Base-by-base conservation (phyloP, 1,284 basidiomycete genomes). In the Abortiporus biennis region DNA sequence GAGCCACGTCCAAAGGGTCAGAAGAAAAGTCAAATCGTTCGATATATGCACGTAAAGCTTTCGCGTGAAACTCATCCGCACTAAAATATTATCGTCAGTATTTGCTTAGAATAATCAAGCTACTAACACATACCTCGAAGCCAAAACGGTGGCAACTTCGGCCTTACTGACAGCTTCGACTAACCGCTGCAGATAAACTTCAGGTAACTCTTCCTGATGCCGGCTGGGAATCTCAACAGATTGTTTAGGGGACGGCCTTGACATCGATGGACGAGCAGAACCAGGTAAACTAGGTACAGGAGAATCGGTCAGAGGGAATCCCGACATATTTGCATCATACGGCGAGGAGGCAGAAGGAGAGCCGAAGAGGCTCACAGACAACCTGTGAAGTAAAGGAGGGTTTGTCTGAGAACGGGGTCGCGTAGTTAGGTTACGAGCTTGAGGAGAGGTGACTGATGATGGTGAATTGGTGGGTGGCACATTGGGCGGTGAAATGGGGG, bases 1-100 rank as follows among this genome's bases (percentile, higher is more conserved):
- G 65, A 4, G 96, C 91, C 31, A 99, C 82, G 58, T 99, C 96
- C 33, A 99, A 72, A 9, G 96, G 86, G 53, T 90, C 84, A 37
- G 78, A 72, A 12, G 67, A 64, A 58, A 98, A 97, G 53, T 86
- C 76, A 61, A 98, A 98, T 32, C 76, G 75, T 35, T 68, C 67
- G 55, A 99, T 78, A 61, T 89, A 94, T 4, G 71, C 55, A 41
- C 71, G 69, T 41, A 99, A 71, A 1, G 92, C 87, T 37, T 76
- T 68, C 2, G 69, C 61, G 59, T 96, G 78, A 51, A 93, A 87
- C 4, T 68, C 54, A 50, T 92, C 87, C 36, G 76, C 66, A 52
- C 92, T 95, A 51, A 19, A 39, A 33, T 43, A 23, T 33, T 34
- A 13, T 17, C 34, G 36, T 31, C 44, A 44, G 41, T 47, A 34